Evolutionary conservation across 192 early-diverging fungal genomes (phyloP).

Genomic region (Coemansia sp.): DNA sequence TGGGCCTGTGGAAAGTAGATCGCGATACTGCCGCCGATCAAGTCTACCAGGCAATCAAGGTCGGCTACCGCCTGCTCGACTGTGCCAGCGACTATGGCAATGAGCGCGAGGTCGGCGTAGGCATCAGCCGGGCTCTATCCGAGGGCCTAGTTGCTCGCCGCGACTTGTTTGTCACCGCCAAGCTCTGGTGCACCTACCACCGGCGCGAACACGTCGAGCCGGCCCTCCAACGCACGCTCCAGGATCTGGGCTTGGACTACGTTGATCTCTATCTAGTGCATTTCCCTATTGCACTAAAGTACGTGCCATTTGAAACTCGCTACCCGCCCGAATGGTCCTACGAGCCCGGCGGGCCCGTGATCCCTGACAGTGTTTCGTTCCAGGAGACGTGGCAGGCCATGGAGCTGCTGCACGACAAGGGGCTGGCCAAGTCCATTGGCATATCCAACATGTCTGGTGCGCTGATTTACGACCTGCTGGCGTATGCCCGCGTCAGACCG

Average conservation of each 20-base stretch:
- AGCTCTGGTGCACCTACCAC: constrained; percentile 68
- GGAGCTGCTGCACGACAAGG: constrained; percentile 46
- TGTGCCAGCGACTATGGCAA: constrained; percentile 67
- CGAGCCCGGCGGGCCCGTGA: constrained; percentile 10
- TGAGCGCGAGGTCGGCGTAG: constrained; percentile 71
- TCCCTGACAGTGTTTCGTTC: constrained; percentile 29
- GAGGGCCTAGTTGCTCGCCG: constrained; percentile 52
- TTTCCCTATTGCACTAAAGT: constrained; percentile 60
- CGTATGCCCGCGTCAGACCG: constrained; percentile 53
- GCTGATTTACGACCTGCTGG: constrained; percentile 56
- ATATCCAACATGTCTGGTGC: constrained; percentile 61
- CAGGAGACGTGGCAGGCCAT: constrained; percentile 56
- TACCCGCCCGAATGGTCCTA: constrained; percentile 25
- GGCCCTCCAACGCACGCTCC: constrained; percentile 57
- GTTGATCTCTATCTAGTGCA: constrained; percentile 81
- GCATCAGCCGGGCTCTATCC: constrained; percentile 52
- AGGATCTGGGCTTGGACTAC: constrained; percentile 65
- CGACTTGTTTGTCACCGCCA: constrained; percentile 74
- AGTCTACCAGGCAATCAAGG: constrained; percentile 58
- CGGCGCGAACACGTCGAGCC: constrained; percentile 57
- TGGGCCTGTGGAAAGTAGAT: constrained; percentile 60
- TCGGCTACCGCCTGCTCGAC: constrained; percentile 68
- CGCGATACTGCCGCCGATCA: constrained; percentile 52
- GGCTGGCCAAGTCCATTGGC: constrained; percentile 59
- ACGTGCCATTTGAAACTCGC: constrained; percentile 20